Conservation (phyloP, 148 eudicot species). For the Talinum fruticosum region DNA sequence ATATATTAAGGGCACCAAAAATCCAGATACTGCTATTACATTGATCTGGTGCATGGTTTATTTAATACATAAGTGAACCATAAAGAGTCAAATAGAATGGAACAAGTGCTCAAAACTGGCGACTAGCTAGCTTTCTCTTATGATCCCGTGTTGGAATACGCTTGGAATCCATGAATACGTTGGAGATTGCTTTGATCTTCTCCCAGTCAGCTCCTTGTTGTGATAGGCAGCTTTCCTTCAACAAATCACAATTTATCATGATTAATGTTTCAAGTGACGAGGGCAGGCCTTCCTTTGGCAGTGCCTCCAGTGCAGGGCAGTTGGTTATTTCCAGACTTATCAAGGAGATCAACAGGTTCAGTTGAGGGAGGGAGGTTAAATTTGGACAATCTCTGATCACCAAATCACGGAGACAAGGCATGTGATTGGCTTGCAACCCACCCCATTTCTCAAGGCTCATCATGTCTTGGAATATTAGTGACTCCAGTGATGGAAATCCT, state of each 20-base stretch:
- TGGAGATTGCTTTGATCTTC: not conserved
- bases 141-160: not conserved
- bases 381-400: constrained; percentile 14
- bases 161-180: not conserved
- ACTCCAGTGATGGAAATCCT: constrained; percentile 10
- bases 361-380: constrained; percentile 1
- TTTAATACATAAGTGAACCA: too few species aligned
- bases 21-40: too few species aligned
- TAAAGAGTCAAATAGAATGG: too few species aligned
- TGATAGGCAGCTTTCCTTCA: constrained; percentile 12
- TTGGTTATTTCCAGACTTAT: constrained; percentile 4
- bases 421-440: constrained; percentile 6
- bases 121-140: too few species aligned
- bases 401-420: constrained; percentile 18
- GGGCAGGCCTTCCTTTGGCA: constrained; percentile 21
- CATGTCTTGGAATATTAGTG: constrained; percentile 15
- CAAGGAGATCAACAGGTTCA: constrained; percentile 11
- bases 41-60: too few species aligned
- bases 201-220: constrained; percentile 12
- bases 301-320: constrained; percentile 10
- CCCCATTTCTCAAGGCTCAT: constrained; percentile 2
- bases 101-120: too few species aligned
- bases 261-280: constrained; percentile 6
- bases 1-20: too few species aligned
- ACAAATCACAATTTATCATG: not conserved